These are phyloP conservation scores for Flaveria ramosissima DNA, from an alignment of 129 eudicot species.

Conservation along the genomic window DNA sequence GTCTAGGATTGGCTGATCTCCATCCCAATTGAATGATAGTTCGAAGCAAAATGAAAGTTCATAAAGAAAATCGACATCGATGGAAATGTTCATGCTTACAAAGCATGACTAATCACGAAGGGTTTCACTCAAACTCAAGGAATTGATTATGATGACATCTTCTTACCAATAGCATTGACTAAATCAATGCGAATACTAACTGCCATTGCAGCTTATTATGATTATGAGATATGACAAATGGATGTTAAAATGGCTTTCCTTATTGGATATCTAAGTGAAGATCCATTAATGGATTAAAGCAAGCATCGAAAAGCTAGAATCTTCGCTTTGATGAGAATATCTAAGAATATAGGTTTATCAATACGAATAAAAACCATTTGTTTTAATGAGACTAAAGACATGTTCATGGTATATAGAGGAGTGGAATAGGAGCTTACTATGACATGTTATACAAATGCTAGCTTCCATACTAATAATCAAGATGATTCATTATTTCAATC, in stretches of 20 bases:
- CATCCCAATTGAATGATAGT: not conserved
- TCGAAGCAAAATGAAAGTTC: not conserved
- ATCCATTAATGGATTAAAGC: too few relatives aligned
- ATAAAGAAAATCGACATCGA: not conserved
- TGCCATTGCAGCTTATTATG: not conserved
- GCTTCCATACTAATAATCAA: not conserved
- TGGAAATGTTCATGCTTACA: not conserved
- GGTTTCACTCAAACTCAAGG: not conserved
- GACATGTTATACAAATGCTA: not conserved
- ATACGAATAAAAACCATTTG: too few relatives aligned
- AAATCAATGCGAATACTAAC: not conserved
- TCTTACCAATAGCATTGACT: not conserved
- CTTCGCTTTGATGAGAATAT: too few relatives aligned
- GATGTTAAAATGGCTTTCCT: not conserved
- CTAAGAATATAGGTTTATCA: too few relatives aligned
- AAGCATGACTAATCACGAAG: not conserved
- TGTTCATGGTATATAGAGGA: not conserved
- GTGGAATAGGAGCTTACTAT: not conserved
- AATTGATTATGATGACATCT: not conserved
- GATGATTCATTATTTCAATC: not conserved
- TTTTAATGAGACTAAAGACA: not conserved
- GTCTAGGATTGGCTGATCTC: not conserved
- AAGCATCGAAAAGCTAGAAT: too few relatives aligned
- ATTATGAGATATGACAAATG: not conserved
- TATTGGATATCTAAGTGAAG: not conserved